phyloP scores from a whole-genome alignment of 2,329 filamentous ascomycete genomes.

The Malbranchea cinnamomea region DNA sequence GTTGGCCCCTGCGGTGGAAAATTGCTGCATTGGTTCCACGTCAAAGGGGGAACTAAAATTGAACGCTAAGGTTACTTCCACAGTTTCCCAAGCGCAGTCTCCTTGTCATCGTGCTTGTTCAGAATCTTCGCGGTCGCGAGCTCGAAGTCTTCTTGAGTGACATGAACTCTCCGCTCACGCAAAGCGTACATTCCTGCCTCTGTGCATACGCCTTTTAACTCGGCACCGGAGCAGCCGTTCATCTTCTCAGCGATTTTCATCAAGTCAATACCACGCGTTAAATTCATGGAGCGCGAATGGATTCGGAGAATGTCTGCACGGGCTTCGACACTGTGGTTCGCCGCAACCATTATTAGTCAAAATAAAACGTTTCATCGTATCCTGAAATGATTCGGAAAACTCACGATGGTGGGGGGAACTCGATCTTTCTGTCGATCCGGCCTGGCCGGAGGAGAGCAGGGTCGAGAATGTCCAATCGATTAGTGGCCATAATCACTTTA shows the following conservation, averaged over 20 bases:
- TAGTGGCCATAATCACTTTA: conserved; percentile 99
- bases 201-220: conserved; percentile 96
- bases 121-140: conserved; percentile 96
- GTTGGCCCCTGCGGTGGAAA: no score
- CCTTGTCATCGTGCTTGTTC: conserved; percentile 99
- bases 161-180: conserved; percentile 87
- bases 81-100: conserved; percentile 75
- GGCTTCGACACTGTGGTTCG: conserved; percentile 61
- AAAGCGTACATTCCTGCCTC: conserved; percentile 98
- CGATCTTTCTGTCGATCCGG: conserved; percentile 95
- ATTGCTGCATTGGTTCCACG: no score
- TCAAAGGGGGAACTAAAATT: no score
- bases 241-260: conserved; percentile 99
- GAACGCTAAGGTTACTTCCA: conserved; percentile 45
- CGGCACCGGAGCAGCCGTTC: conserved; percentile 95
- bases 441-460: conserved; percentile 89
- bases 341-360: no score
- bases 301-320: conserved; percentile 95
- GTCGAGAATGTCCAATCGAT: conserved; percentile 92
- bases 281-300: conserved; percentile 95
- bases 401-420: conserved; percentile 84
- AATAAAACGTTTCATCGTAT: conserved; percentile 1
- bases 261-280: conserved; percentile 92
- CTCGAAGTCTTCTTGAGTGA: conserved; percentile 98
- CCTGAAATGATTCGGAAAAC: conserved; percentile 10